A percentile compares a stretch with the other conserved stretches of the same genome.
Evolutionary conservation across 2,329 filamentous ascomycete species (phyloP).

Genomic region (Xylaria sp.): DNA sequence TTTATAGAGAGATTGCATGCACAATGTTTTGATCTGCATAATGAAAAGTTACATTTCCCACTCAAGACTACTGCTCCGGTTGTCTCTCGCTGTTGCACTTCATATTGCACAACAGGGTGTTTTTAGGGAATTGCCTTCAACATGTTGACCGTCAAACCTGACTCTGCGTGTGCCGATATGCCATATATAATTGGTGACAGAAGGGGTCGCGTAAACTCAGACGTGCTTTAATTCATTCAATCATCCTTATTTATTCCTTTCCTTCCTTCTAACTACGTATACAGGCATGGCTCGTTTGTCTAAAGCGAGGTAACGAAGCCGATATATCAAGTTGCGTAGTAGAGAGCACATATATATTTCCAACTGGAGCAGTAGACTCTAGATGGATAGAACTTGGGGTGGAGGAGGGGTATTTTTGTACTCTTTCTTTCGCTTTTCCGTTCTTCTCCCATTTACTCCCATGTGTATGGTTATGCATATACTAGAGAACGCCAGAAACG

Average conservation of each 20-base stretch:
- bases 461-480: background rate
- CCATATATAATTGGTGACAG: background rate
- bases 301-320: background rate
- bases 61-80: background rate
- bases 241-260: constrained; percentile 1
- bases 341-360: constrained; percentile 10
- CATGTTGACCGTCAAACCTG: background rate
- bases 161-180: background rate
- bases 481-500: constrained; percentile 25
- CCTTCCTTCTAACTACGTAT: background rate
- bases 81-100: background rate
- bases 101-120: background rate
- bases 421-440: constrained; percentile 15
- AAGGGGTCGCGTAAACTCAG: background rate
- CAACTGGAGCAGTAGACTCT: background rate
- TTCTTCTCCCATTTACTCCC: background rate
- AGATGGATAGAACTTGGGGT: constrained; percentile 3
- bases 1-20: constrained; percentile 26
- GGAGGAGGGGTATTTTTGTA: constrained; percentile 42
- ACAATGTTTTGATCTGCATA: constrained; percentile 1
- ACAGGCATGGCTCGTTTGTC: background rate
- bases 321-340: background rate
- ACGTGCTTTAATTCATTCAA: background rate
- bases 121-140: background rate
- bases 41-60: background rate